Evolutionary conservation across 73 alveolate species (phyloP).

Genomic region (Tetrahymena elliotti): DNA sequence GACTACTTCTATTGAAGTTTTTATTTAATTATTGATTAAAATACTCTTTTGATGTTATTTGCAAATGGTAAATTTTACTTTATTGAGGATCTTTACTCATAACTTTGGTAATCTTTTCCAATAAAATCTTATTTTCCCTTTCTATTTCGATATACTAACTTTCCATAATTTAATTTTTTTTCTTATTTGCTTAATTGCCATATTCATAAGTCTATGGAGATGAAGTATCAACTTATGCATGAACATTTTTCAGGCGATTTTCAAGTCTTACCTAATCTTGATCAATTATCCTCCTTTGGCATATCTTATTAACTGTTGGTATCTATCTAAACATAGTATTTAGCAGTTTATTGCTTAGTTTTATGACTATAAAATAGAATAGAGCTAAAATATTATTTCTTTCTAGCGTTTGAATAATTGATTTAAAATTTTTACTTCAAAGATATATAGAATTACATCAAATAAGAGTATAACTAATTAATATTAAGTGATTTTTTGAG

Average conservation of each 20-base stretch:
- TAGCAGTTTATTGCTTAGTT: background rate
- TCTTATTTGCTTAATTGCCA: background rate
- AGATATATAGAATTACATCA: background rate
- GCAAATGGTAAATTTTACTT: background rate
- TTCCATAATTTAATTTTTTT: background rate
- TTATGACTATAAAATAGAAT: background rate
- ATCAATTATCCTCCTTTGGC: background rate
- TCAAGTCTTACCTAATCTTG: background rate
- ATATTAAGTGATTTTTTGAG: background rate
- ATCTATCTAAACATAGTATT: background rate
- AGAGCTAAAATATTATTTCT: background rate
- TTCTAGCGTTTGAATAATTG: background rate
- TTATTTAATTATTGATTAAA: background rate
- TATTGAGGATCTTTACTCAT: background rate
- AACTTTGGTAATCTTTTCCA: background rate
- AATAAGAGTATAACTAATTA: background rate
- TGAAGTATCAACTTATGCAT: background rate
- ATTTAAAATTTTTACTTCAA: background rate
- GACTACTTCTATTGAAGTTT: background rate
- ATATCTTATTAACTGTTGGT: background rate
- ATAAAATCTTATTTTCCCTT: background rate
- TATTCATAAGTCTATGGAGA: background rate
- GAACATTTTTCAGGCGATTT: background rate
- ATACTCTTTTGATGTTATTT: no score
- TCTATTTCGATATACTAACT: background rate